Evolutionary conservation across 116 monocot species (phyloP).

Genomic region (Trichopus zeylanicus): DNA sequence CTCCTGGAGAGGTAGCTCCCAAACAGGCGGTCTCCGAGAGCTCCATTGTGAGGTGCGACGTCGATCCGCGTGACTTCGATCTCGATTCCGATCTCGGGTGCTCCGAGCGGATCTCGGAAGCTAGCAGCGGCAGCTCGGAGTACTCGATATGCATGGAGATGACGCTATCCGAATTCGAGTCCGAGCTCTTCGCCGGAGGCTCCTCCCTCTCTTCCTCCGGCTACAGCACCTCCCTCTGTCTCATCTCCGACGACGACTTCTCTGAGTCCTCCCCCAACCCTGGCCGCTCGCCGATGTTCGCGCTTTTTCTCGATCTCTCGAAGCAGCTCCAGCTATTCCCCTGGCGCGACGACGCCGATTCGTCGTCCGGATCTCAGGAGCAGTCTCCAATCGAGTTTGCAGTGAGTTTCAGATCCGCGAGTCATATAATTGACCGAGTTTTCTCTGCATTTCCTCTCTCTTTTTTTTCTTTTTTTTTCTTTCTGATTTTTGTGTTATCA

Average conservation of each 20-base stretch:
- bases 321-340: slow-evolving; percentile 31
- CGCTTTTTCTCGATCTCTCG: slow-evolving; percentile 41
- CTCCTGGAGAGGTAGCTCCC: slow-evolving; percentile 3
- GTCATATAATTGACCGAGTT: background rate
- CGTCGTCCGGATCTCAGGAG: slow-evolving; percentile 5
- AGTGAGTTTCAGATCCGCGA: slow-evolving; percentile 19
- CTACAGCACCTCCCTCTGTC: slow-evolving; percentile 29
- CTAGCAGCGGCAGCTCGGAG: slow-evolving; percentile 19
- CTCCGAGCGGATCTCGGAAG: slow-evolving; percentile 44
- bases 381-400: slow-evolving; percentile 24
- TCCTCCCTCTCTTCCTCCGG: slow-evolving; percentile 17
- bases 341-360: slow-evolving; percentile 5
- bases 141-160: slow-evolving; percentile 40
- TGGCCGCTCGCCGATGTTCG: slow-evolving; percentile 43
- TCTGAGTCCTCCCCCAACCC: slow-evolving; percentile 34
- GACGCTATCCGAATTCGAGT: slow-evolving; percentile 38
- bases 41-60: background rate
- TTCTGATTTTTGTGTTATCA: slow-evolving; percentile 10
- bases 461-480: slow-evolving; percentile 7
- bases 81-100: slow-evolving; percentile 48
- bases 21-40: slow-evolving; percentile 7
- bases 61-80: slow-evolving; percentile 12
- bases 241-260: slow-evolving; percentile 44
- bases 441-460: slow-evolving; percentile 4
- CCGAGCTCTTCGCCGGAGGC: slow-evolving; percentile 24